Evolutionary conservation across 805 yeast species (phyloP), one percentile per base, ranked within the genome.

Genomic region (Candida patagonica): DNA sequence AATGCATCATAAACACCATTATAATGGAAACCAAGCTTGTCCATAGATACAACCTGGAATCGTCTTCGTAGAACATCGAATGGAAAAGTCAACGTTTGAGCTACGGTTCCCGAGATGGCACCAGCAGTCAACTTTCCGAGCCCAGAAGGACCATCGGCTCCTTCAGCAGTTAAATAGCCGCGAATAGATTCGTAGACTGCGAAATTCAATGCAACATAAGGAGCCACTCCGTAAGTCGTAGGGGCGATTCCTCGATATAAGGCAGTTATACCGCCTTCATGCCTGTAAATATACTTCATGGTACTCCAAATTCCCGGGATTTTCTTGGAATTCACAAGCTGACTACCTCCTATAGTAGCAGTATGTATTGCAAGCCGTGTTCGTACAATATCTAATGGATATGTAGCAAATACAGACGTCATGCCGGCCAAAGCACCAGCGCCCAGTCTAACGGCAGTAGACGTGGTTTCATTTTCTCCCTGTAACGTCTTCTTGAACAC

Each of bases 191-290:
- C 97, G 65, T 88, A 89, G 34, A 86, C 76, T 2, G 95, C 80
- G 57, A 89, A 89, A 61, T 88, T 89, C 38, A 89, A 72, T 3
- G 95, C 95, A 24, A 86, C 96, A 55, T 88, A 92, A 1, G 97
- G 96, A 1, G 95, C 96, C 16, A 92, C 96, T 1, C 97, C 96
- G 42, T 84, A 62, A 1, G 88, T 76, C 0, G 97, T 89, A n/a
- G 97, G 95, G 45, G 79, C 66, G 9, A 88, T 67, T 2, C 98
- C 98, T 38, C 88, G 68, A 56, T 84, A 89, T 12, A 89, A 65
- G 0, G 87, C 94, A 2, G 55, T 45, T 6, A 85, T 19, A 0
- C 96, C 95, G 26, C 97, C 97, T 61, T 89, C 98, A 12, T 68
- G 71, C 12, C 50, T 52, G 60, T 82, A 84, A 16, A 87, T 85